These are phyloP conservation scores for Mycena indigotica DNA, from an alignment of 768 basidiomycete genomes.

Conservation along the genomic window DNA sequence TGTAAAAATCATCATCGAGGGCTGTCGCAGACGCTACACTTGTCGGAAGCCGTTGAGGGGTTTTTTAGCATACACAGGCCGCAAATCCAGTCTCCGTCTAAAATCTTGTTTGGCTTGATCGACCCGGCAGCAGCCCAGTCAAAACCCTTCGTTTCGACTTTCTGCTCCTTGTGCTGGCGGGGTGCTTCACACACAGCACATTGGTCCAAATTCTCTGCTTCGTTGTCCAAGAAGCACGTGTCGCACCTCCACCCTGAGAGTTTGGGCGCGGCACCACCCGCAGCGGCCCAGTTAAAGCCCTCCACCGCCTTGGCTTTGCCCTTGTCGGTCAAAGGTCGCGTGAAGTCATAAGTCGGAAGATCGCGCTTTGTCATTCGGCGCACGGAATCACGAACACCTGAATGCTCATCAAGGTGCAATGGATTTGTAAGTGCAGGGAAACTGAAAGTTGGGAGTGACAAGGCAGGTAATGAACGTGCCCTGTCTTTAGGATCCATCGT, in stretches of 20 bases:
- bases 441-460: slow-evolving; percentile 40
- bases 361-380: slow-evolving; percentile 40
- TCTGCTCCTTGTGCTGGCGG: slow-evolving; percentile 25
- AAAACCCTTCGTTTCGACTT: no score
- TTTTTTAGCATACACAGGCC: slow-evolving; percentile 43
- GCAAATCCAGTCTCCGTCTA: slow-evolving; percentile 46
- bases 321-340: slow-evolving; percentile 7
- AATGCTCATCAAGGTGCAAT: slow-evolving; percentile 24
- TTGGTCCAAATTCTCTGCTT: slow-evolving; percentile 43
- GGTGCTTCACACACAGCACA: slow-evolving; percentile 55
- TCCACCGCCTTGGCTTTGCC: slow-evolving; percentile 27
- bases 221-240: slow-evolving; percentile 54
- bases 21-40: slow-evolving; percentile 51
- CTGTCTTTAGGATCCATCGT: slow-evolving; percentile 30
- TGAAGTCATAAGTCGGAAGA: slow-evolving; percentile 51
- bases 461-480: slow-evolving; percentile 31
- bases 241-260: slow-evolving; percentile 57
- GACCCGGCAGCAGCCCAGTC: slow-evolving; percentile 52
- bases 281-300: slow-evolving; percentile 64
- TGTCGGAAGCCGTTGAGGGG: slow-evolving; percentile 35
- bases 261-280: slow-evolving; percentile 54
- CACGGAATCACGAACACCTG: slow-evolving; percentile 38
- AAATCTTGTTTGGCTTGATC: slow-evolving; percentile 34
- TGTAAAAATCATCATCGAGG: slow-evolving; percentile 34
- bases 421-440: slow-evolving; percentile 35